Evolutionary conservation across 192 early-diverging fungal species (phyloP).

Genomic region (Jimgerdemannia flammicorona): DNA sequence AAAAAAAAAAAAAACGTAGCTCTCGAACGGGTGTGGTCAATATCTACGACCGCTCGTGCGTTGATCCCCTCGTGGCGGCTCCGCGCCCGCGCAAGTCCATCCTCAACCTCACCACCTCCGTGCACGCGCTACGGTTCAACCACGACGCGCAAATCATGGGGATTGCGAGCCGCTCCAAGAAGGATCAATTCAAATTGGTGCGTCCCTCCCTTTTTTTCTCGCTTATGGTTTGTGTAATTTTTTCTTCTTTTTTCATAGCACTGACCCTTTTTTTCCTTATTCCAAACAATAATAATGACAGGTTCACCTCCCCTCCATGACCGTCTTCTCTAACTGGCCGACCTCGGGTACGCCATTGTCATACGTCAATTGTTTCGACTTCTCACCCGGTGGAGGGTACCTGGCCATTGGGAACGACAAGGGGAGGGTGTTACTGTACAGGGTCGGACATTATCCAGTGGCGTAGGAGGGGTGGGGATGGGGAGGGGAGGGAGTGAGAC

Average conservation of each 20-base stretch:
- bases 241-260: neutral
- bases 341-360: constrained; percentile 74
- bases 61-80: constrained; percentile 32
- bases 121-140: constrained; percentile 75
- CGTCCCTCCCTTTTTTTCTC: neutral
- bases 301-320: constrained; percentile 75
- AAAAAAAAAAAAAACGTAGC: constrained; percentile 34
- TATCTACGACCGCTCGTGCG: constrained; percentile 65
- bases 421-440: constrained; percentile 86
- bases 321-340: constrained; percentile 96
- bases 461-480: constrained; percentile 22
- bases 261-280: neutral
- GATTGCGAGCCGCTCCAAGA: constrained; percentile 67
- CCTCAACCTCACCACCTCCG: constrained; percentile 81
- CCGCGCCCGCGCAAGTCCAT: constrained; percentile 75
- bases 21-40: constrained; percentile 87
- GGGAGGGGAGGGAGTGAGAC: too few relatives aligned
- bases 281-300: neutral
- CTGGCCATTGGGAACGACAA: constrained; percentile 88
- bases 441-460: constrained; percentile 60
- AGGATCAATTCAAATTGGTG: constrained; percentile 71
- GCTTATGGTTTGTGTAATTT: neutral
- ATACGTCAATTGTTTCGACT: constrained; percentile 72
- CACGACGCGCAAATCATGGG: constrained; percentile 82
- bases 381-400: constrained; percentile 92